Evolutionary conservation across 2,329 filamentous ascomycete species (phyloP).

Genomic region (Chaetomium olivaceum): DNA sequence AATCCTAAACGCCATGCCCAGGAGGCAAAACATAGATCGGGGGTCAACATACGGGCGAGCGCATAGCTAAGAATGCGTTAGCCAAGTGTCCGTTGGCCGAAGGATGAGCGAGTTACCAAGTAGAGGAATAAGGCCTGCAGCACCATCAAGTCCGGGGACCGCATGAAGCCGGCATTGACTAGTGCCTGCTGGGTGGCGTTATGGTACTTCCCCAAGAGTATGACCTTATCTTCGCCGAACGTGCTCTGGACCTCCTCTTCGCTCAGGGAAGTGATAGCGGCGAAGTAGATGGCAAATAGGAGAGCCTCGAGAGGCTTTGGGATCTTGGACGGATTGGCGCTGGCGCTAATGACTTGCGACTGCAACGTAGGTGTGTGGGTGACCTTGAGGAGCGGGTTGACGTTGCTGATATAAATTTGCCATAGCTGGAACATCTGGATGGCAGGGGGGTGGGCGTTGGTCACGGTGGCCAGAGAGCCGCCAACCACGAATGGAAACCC

Average conservation of each 20-base stretch:
- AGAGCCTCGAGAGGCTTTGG: conserved; percentile 62
- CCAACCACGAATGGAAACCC: conserved; percentile 60
- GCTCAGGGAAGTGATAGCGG: conserved; percentile 58
- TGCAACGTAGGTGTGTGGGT: conserved; percentile 68
- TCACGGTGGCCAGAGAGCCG: conserved; percentile 45
- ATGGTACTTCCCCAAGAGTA: conserved; percentile 56
- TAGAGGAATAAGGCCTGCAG: conserved; percentile 69
- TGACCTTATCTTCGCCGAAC: conserved; percentile 54
- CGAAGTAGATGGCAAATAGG: conserved; percentile 66
- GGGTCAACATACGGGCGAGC: conserved; percentile 62
- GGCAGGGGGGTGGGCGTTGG: conserved; percentile 53
- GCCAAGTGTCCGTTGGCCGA: neutral
- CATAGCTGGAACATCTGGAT: conserved; percentile 65
- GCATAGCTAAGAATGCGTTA: conserved; percentile 47
- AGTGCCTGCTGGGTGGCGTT: conserved; percentile 64
- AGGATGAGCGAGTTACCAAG: conserved; percentile 47
- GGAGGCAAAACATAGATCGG: conserved; percentile 59
- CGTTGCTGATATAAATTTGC: conserved; percentile 69
- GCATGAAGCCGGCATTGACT: conserved; percentile 66
- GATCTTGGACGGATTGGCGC: conserved; percentile 55
- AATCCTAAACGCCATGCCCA: conserved; percentile 66
- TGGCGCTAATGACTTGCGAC: conserved; percentile 63
- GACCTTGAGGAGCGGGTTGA: conserved; percentile 68
- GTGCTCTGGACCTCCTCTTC: conserved; percentile 54
- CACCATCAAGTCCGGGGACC: conserved; percentile 63